These are phyloP conservation scores for Forsythia suspensa DNA, from an alignment of 257 asterid species.

Conservation along the genomic window DNA sequence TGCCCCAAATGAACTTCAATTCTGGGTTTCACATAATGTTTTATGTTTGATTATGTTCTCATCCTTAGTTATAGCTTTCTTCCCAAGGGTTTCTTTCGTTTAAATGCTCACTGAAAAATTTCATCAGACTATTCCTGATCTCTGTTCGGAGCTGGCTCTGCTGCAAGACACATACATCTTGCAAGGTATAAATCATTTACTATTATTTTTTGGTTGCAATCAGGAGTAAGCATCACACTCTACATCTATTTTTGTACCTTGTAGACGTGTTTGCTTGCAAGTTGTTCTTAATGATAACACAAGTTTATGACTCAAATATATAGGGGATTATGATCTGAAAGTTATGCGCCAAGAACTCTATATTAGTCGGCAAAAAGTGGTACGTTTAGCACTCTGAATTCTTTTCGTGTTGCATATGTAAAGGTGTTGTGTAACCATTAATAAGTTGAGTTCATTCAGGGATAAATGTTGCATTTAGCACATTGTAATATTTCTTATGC, in stretches of 20 bases:
- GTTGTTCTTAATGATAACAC: slow-evolving; percentile 13
- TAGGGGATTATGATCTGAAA: slow-evolving; percentile 96
- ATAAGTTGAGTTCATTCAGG: slow-evolving; percentile 11
- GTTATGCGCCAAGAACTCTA: slow-evolving; percentile 99
- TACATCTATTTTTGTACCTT: slow-evolving; percentile 10
- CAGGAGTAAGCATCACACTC: slow-evolving; percentile 11
- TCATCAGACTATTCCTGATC: slow-evolving; percentile 85
- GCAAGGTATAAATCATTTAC: slow-evolving; percentile 64
- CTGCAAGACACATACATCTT: slow-evolving; percentile 94
- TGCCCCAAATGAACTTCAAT: neutral
- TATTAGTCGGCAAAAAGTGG: slow-evolving; percentile 84
- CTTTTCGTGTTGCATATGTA: slow-evolving; percentile 21
- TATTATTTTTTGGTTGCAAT: slow-evolving; percentile 17
- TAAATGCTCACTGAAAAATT: slow-evolving; percentile 28
- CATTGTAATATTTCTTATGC: neutral
- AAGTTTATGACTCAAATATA: slow-evolving; percentile 15
- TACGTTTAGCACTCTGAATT: slow-evolving; percentile 39
- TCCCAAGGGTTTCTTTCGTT: neutral
- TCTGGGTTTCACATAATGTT: slow-evolving; percentile 10
- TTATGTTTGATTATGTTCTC: neutral
- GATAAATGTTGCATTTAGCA: slow-evolving; percentile 1
- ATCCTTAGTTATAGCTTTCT: neutral
- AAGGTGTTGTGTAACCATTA: slow-evolving; percentile 16
- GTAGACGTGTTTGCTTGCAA: slow-evolving; percentile 9
- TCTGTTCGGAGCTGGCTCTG: slow-evolving; percentile 98